Evolutionary conservation across 2,329 filamentous ascomycete species (phyloP), one percentile per base, ranked within the genome.

Genomic region (Neospermospora avenae): DNA sequence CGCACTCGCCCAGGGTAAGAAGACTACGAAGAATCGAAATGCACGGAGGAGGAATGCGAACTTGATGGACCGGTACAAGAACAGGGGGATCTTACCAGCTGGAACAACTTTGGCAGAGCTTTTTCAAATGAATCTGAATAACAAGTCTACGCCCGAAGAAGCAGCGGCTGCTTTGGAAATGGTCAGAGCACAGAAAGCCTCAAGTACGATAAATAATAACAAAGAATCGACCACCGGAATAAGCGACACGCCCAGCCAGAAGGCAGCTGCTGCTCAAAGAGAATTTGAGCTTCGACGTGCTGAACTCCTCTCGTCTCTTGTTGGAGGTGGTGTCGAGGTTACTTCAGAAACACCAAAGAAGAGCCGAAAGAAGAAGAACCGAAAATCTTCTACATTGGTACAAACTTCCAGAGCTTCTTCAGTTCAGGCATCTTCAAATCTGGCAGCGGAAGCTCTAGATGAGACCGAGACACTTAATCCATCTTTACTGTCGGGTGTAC

Each of bases 1-100:
- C 4, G 34, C 78, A 53, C 81, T 83, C 45, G 77, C 78, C 4
- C 56, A 77, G 61, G 85, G 86, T 16, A 77, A 76, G 34, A 65
- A 69, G 22, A 67, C 70, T 18, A 89, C 86, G 0, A 78, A 79
- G 54, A 74, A 74, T 24, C 80, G 84, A 62, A 89, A 89, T 64
- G 68, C 74, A 31, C 78, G 86, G 41, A 78, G 78, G 42, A 80
- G 79, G 58, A 73, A 80, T 55, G 72, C 76, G 41, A 79, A 79
- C 59, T 75, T 75, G 59, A 73, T 88, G 11, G 73, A 74, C 3
- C 76, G 77, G 58, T 74, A 87, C 7, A 84, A 86, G 66, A 71
- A 76, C 18, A 71, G 78, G n/a, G 83, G 82, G 1, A 69, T 80
- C 13, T 72, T 88, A 8, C 78, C 78, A 20, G 64, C 73, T 25